Base-by-base conservation (phyloP, 495 filamentous ascomycete species). In the Bombardia bombarda region DNA sequence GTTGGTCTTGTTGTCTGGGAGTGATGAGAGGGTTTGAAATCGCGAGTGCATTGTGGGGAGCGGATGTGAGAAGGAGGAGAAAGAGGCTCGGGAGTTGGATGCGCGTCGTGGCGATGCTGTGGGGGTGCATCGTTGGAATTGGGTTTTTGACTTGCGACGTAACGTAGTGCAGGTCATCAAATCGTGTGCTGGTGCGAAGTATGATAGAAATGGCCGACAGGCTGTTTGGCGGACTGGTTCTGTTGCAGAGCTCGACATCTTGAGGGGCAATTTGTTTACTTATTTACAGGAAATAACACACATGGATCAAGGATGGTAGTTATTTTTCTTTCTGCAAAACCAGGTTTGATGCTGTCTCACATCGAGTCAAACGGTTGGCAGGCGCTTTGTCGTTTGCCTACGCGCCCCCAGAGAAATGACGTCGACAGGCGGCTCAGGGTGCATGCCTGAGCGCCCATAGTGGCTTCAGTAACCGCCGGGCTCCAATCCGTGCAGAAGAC, bases 311-410 rank as follows among this genome's bases (percentile, higher is more conserved):
- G n/a, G 30, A n/a, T 24, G 16, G 25, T n/a, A 31, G 4, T 36
- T 42, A 10, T 18, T 19, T 40, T 12, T 8, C 28, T 10, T 14
- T 22, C 23, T 14, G 13, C 31, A 42, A 40, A 51, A 45, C 36
- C 31, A 17, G 46, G 47, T 50, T 50, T 50, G 41, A 24, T 7
- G 22, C 34, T n/a, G 30, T 14, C 22, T 21, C 22, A 31, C 22
- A 41, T 34, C 14, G 18, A 24, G 20, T 23, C 8, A 26, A 37
- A 32, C 32, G 47, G 37, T 50, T 50, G 47, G 47, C 35, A 19
- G 42, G 19, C 41, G 42, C 28, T 74, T 67, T 44, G 38, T 40
- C 14, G 54, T 56, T 14, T 33, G 43, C 7, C 2, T 38, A 19
- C 32, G 40, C n/a, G n/a, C n/a, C n/a, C n/a, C n/a, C n/a, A n/a